Evolutionary conservation across 495 filamentous ascomycete genomes (phyloP), one percentile per base, ranked within the genome.

Genomic region (Penicillium manginii): DNA sequence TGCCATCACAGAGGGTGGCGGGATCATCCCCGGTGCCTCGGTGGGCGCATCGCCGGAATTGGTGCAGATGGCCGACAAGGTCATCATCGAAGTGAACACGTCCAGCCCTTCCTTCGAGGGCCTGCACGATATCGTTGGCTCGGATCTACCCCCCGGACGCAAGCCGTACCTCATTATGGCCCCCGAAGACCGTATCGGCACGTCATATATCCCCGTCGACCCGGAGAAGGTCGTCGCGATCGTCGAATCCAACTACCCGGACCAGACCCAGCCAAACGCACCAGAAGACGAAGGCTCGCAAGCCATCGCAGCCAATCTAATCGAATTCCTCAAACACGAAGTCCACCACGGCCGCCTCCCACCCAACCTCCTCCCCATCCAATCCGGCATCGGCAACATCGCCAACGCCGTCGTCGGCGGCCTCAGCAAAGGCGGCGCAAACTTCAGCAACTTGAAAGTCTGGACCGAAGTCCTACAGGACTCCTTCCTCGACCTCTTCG

Each of bases 381-480:
- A 96, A 66, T 91, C 88, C 18, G 92, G 92, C 33, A 96, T 96
- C 58, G 92, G 92, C 51, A 96, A 96, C 78, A 96, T 96, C 65
- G 92, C 92, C 75, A 96, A 96, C 68, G 92, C 92, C 23, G 92
- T 96, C 54, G 84, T 96, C 59, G 91, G 92, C 52, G 92, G 92
- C 5, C 85, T 96, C 37, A 83, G 87, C 64, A 84, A 90, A 64
- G 83, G 81, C 48, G 80, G 79, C 31, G 90, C 90, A 52, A 89
- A 93, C 69, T 96, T 96, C 83, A 82, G 83, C 50, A 88, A 96
- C 77, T 84, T 96, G 43, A 91, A 87, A 65, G 92, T 96, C 15
- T 96, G 92, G 92, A 96, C 92, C 50, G 92, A 96, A 71, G 92
- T 96, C 35, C 86, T 96, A 59, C 92, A 96, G 73, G 92, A 96